Evolutionary conservation across 192 early-diverging fungal genomes (phyloP).

Genomic region (Phlyctochytrium planicorne): DNA sequence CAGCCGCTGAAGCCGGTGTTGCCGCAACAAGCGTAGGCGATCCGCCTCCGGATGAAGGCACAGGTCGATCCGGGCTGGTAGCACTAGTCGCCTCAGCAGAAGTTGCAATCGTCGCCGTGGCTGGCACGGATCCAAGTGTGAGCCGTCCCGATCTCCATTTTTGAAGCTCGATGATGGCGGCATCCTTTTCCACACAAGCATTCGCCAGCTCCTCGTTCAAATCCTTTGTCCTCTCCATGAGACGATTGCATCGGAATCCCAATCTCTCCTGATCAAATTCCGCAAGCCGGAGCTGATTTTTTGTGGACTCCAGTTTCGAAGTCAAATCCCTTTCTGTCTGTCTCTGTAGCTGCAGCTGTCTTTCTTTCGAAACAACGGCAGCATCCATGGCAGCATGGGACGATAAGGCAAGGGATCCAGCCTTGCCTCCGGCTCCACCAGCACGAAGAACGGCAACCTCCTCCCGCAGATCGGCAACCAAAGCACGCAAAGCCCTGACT

Average conservation of each 20-base stretch:
- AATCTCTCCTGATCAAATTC: constrained; percentile 37
- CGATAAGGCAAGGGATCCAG: neutral
- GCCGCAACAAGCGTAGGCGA: neutral
- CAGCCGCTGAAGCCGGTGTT: neutral
- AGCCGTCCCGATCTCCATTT: constrained; percentile 20
- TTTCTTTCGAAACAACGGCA: constrained; percentile 23
- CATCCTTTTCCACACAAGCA: constrained; percentile 29
- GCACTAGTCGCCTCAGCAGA: neutral
- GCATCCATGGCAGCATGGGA: constrained; percentile 5
- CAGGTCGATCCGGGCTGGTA: neutral
- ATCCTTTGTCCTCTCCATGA: constrained; percentile 27
- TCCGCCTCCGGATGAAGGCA: neutral
- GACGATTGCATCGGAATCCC: constrained; percentile 30
- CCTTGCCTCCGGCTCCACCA: constrained; percentile 1
- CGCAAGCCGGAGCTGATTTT: constrained; percentile 14
- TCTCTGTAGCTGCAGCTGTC: constrained; percentile 32
- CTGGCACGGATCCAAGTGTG: neutral
- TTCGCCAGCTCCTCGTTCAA: constrained; percentile 25
- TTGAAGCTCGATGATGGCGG: constrained; percentile 31
- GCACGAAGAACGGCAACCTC: constrained; percentile 33
- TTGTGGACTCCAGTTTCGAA: constrained; percentile 16
- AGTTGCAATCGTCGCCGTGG: neutral
- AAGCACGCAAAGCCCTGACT: constrained; percentile 36
- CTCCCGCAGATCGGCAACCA: constrained; percentile 40
- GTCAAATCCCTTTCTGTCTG: constrained; percentile 38